phyloP scores from a whole-genome alignment of 1,284 basidiomycete genomes.

The Cutaneotrichosporon curvatum region DNA sequence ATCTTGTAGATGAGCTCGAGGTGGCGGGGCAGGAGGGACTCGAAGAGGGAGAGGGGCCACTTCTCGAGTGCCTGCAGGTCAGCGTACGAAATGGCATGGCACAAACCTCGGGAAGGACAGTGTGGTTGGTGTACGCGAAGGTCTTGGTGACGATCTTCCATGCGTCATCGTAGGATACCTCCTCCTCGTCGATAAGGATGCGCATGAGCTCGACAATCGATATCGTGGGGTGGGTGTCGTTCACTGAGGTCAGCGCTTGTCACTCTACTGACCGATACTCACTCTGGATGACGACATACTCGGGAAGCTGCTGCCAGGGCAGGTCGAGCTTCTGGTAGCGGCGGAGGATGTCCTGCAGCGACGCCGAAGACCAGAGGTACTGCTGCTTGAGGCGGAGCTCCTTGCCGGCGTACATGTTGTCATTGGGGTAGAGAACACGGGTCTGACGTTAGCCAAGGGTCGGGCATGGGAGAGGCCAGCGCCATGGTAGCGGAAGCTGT shows the following conservation, averaged over 20 bases:
- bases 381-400: slow-evolving; percentile 89
- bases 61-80: slow-evolving; percentile 53
- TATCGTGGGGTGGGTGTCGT: slow-evolving; percentile 82
- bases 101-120: slow-evolving; percentile 33
- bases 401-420: slow-evolving; percentile 58
- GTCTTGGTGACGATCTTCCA: slow-evolving; percentile 81
- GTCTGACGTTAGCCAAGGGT: slow-evolving; percentile 53
- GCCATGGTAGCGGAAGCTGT: no score
- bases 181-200: slow-evolving; percentile 72
- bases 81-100: background rate
- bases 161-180: slow-evolving; percentile 69
- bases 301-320: slow-evolving; percentile 55
- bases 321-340: slow-evolving; percentile 48
- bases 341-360: slow-evolving; percentile 71
- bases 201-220: slow-evolving; percentile 92
- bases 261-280: slow-evolving; percentile 2
- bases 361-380: slow-evolving; percentile 68
- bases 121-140: slow-evolving; percentile 92
- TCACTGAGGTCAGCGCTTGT: slow-evolving; percentile 23
- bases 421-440: slow-evolving; percentile 63
- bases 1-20: slow-evolving; percentile 82
- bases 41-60: slow-evolving; percentile 77
- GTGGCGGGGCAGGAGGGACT: slow-evolving; percentile 64
- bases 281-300: slow-evolving; percentile 76
- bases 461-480: no score